Base-by-base conservation (phyloP, 1,284 basidiomycete genomes). In the Cerioporus squamosus region DNA sequence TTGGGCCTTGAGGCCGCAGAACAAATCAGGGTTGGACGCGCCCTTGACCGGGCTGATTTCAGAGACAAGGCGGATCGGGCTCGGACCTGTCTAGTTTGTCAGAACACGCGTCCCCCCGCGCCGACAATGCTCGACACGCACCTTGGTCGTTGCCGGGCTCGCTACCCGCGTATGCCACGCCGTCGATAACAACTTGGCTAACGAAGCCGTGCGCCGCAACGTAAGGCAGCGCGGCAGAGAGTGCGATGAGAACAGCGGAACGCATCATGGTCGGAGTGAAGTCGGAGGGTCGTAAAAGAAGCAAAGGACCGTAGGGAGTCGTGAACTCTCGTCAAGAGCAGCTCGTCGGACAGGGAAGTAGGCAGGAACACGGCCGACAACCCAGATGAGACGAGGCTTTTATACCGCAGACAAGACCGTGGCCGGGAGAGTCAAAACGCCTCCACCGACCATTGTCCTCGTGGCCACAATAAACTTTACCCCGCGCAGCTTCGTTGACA, bases 11-110 rank as follows among this genome's bases (percentile, higher is more conserved):
- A 77, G 72, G 2, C 91, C 90, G 67, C 91, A 93, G 68, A 82
- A 87, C 12, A 91, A 44, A 59, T 78, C 77, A 1, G 78, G 65
- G 68, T 90, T 90, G 44, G 56, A 72, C 15, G 87, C 77, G 51
- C 85, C 85, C 70, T 89, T 87, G 64, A 90, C 83, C 0, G 90
- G 90, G 18, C 75, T 71, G 49, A 82, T 80, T 33, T 72, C 73
- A 66, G 74, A 74, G 59, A 91, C 78, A 58, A 83, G 81, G 31
- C 90, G 87, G 61, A 92, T 83, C 47, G 85, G 80, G 63, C 83
- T 85, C 31, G 55, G 55, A 17, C 49, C 52, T 50, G 44, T 18
- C 24, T 12, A 36, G 3, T 36, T 36, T 1, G 33, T 36, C 12
- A 36, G 42, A 20, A 36, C 10, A 33, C 14, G 38, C 15, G 4